Evolutionary conservation across 495 filamentous ascomycete genomes (phyloP), one percentile per base, ranked within the genome.

Genomic region (Lasiosphaeria miniovina): DNA sequence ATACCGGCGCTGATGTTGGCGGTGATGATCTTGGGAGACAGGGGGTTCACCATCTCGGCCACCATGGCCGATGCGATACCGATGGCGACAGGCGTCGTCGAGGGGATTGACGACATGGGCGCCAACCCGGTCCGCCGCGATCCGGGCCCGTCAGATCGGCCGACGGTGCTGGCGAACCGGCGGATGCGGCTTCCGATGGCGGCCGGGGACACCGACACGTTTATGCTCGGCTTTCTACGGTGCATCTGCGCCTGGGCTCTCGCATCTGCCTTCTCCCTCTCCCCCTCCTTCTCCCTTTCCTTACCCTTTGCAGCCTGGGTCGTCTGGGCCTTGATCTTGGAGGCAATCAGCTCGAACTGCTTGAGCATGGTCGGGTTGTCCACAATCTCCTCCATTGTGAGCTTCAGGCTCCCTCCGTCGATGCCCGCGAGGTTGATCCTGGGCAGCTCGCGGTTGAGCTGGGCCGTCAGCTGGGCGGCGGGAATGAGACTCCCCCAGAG

Each of bases 401-500:
- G 68, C 15, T 59, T 64, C n/a, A 68, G n/a, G 12, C 50, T 31
- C 2, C 55, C 54, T 17, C 59, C 63, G 12, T 69, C 67, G 0
- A 61, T 55, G 0, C 65, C 69, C 0, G 56, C 49, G 4, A 67
- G 15, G 32, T 50, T 53, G 32, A 69, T 55, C 50, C 62, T 60
- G 10, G 69, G 61, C 31, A 79, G 61, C 46, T 75, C 76, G 15
- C 71, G 68, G 50, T 71, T 78, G 15, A 78, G 70, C 56, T 74
- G 75, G 9, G 67, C 64, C 36, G 76, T 72, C 32, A 80, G 64
- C 63, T 78, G 77, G 6, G 75, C 70, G 3, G 77, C 77, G 0
- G 77, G 75, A 52, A 79, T 68, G 12, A 78, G 62, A 3, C 75
- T 74, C 9, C 77, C 77, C 76, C 77, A 80, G 10, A 79, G 74